Percentiles rank a stretch among this genome's conserved stretches.
Evolutionary conservation across 768 basidiomycete species (phyloP).

Genomic region (Suillus spraguei): DNA sequence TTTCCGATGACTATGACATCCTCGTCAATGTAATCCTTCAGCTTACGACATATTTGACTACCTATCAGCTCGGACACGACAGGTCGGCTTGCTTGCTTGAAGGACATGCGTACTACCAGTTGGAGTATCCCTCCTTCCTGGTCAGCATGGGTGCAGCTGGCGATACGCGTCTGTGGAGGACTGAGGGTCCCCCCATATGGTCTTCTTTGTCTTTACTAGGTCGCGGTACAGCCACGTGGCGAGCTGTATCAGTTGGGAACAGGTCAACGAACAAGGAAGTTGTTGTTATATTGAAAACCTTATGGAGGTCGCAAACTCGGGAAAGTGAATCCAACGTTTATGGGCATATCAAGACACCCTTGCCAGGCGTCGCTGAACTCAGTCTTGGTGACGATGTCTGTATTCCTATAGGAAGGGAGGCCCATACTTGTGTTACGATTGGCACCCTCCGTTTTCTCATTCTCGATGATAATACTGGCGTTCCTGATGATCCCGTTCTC

Average conservation of each 20-base stretch:
- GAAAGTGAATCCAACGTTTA: background rate
- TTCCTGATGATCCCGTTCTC: slow-evolving; percentile 7
- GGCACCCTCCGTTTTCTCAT: background rate
- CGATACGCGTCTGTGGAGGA: background rate
- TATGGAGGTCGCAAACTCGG: background rate
- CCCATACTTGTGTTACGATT: background rate
- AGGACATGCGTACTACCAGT: background rate
- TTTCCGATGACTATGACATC: background rate
- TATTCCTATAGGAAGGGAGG: background rate
- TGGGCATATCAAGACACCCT: background rate
- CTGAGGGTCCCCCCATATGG: background rate
- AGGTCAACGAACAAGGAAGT: background rate
- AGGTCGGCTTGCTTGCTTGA: background rate
- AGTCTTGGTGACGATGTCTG: background rate
- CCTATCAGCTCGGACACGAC: background rate
- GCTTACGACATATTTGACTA: background rate
- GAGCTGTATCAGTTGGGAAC: background rate
- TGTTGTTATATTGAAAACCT: background rate
- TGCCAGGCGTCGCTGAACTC: background rate
- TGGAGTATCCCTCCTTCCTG: background rate
- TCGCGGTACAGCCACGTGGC: background rate
- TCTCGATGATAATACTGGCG: background rate
- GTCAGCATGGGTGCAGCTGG: background rate
- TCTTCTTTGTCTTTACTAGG: slow-evolving; percentile 5
- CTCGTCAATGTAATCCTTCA: background rate